A percentile compares a stretch with the other conserved stretches of the same genome.
These are phyloP conservation scores for Colletotrichum siamense DNA, from an alignment of 2,329 filamentous ascomycete genomes.

Conservation along the genomic window DNA sequence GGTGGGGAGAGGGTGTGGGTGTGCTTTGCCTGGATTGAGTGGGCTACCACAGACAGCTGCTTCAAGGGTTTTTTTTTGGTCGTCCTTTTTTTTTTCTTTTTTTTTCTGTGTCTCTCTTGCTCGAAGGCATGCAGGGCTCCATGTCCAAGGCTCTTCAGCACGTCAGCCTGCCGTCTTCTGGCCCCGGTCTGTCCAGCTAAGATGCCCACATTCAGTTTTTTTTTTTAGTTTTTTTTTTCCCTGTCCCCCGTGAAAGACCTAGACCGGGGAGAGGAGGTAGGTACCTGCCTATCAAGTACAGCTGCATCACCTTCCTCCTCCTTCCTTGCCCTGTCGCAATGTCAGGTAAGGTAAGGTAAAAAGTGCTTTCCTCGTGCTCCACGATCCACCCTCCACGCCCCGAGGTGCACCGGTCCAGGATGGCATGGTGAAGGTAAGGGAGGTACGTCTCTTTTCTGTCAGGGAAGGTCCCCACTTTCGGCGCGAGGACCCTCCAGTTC, in stretches of 20 bases:
- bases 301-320: neutral
- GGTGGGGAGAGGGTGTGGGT: neutral
- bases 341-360: neutral
- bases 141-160: slow-evolving; percentile 3
- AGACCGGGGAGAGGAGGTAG: neutral
- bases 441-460: neutral
- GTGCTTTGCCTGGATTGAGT: no score
- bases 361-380: neutral
- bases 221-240: neutral
- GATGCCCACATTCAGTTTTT: neutral
- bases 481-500: slow-evolving; percentile 12
- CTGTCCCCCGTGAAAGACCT: neutral
- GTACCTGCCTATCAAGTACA: neutral
- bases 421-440: neutral
- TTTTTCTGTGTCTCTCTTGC: neutral
- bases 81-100: neutral
- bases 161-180: neutral
- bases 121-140: neutral
- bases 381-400: neutral
- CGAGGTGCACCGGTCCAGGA: neutral
- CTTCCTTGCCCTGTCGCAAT: neutral
- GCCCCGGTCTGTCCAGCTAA: neutral
- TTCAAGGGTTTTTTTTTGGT: no score
- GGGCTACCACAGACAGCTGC: no score
- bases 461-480: slow-evolving; percentile 14